Evolutionary conservation across 345 rosid genomes (phyloP).

Genomic region (Turritis glabra): DNA sequence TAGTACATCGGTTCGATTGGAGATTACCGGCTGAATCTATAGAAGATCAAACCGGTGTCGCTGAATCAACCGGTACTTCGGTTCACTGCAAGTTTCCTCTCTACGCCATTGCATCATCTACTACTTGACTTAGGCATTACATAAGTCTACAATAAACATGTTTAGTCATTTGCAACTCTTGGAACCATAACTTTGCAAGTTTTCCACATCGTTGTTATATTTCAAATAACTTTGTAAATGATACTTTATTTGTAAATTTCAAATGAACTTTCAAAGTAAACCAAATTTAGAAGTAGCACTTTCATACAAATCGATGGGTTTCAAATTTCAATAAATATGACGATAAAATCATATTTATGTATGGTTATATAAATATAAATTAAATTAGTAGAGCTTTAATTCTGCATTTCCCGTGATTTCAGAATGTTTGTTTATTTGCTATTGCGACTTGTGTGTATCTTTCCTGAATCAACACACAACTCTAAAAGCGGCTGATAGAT

Average conservation of each 20-base stretch:
- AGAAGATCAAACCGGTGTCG: neutral
- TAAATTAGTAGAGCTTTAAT: too few relatives aligned
- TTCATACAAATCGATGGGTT: too few relatives aligned
- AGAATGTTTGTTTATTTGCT: too few relatives aligned
- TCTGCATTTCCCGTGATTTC: too few relatives aligned
- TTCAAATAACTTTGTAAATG: too few relatives aligned
- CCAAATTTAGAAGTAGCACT: too few relatives aligned
- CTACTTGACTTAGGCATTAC: neutral
- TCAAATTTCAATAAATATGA: neutral
- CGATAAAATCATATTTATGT: neutral
- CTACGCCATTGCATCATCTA: slow-evolving; percentile 8
- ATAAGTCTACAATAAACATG: neutral
- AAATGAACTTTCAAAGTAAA: too few relatives aligned
- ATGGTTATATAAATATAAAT: neutral
- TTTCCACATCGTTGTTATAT: neutral
- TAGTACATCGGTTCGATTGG: slow-evolving; percentile 34
- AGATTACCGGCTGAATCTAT: neutral
- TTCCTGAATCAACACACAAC: too few relatives aligned
- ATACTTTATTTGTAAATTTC: too few relatives aligned
- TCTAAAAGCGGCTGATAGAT: too few relatives aligned
- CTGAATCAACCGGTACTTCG: slow-evolving; percentile 6
- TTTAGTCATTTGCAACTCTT: neutral
- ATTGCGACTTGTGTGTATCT: too few relatives aligned
- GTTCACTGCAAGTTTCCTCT: slow-evolving; percentile 26
- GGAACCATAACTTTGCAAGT: neutral